Conservation (phyloP, 495 filamentous ascomycete genomes). For the Lophiostoma macrostomum region DNA sequence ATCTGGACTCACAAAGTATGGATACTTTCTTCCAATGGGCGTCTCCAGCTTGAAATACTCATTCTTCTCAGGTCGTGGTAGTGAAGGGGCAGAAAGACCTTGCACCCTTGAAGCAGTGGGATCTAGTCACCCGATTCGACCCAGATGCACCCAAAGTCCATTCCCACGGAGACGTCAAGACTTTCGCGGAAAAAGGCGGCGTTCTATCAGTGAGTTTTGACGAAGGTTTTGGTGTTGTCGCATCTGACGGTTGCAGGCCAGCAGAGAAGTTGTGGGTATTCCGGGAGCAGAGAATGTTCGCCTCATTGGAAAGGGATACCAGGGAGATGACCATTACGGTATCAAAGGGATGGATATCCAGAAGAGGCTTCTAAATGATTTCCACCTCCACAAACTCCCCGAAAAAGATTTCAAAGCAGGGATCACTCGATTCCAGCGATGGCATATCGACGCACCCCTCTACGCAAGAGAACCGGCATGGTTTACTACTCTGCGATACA, state of each 20-base stretch:
- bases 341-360: slow-evolving; percentile 41
- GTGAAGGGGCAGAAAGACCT: no score
- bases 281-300: slow-evolving; percentile 42
- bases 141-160: no score
- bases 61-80: no score
- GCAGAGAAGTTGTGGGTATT: not conserved
- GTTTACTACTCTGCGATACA: slow-evolving; percentile 45
- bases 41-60: no score
- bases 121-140: no score
- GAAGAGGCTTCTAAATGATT: slow-evolving; percentile 40
- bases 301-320: slow-evolving; percentile 46
- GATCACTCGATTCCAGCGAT: slow-evolving; percentile 44
- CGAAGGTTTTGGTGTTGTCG: no score
- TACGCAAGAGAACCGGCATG: slow-evolving; percentile 46
- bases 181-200: not conserved
- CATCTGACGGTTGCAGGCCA: not conserved
- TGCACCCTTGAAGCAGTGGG: no score
- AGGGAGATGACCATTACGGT: slow-evolving; percentile 46
- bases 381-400: slow-evolving; percentile 35
- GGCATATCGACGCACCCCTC: slow-evolving; percentile 48
- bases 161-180: no score
- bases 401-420: slow-evolving; percentile 32
- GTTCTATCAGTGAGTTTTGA: not conserved
- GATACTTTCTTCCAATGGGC: no score
- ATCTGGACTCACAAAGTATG: no score